A percentile compares a stretch with the other conserved stretches of the same genome.
phyloP scores from a whole-genome alignment of 495 filamentous ascomycete genomes.

The Penicillium cataractarum region DNA sequence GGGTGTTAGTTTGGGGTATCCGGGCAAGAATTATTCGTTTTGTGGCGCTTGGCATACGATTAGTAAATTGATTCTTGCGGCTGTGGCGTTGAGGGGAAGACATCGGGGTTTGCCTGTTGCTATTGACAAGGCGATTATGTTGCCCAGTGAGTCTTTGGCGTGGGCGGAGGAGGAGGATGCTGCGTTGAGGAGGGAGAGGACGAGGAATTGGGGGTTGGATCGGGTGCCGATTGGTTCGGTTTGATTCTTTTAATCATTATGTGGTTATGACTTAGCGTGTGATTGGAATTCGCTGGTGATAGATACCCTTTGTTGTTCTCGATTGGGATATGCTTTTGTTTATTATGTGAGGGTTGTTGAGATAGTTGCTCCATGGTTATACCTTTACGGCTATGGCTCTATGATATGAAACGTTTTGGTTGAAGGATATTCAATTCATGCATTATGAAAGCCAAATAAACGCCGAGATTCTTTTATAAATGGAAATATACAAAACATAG shows the following conservation, averaged over 20 bases:
- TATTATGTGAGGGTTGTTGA: background rate
- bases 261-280: background rate
- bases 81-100: conserved; percentile 76
- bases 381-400: too few relatives aligned
- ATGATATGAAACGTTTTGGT: background rate
- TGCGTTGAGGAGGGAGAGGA: conserved; percentile 41
- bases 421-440: conserved; percentile 6
- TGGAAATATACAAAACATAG: conserved; percentile 23
- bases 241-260: conserved; percentile 10
- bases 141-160: conserved; percentile 64
- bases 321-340: background rate
- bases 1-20: conserved; percentile 74
- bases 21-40: conserved; percentile 70
- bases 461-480: conserved; percentile 30
- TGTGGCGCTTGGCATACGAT: conserved; percentile 70
- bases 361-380: background rate
- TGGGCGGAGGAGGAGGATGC: conserved; percentile 66
- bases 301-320: conserved; percentile 6
- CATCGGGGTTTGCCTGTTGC: conserved; percentile 82
- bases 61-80: conserved; percentile 76
- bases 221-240: conserved; percentile 35
- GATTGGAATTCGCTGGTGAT: background rate
- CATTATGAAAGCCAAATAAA: conserved; percentile 12
- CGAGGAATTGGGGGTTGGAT: conserved; percentile 29
- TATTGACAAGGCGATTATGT: conserved; percentile 74